phyloP scores from a whole-genome alignment of 495 filamentous ascomycete species.

The Physcia stellaris region DNA sequence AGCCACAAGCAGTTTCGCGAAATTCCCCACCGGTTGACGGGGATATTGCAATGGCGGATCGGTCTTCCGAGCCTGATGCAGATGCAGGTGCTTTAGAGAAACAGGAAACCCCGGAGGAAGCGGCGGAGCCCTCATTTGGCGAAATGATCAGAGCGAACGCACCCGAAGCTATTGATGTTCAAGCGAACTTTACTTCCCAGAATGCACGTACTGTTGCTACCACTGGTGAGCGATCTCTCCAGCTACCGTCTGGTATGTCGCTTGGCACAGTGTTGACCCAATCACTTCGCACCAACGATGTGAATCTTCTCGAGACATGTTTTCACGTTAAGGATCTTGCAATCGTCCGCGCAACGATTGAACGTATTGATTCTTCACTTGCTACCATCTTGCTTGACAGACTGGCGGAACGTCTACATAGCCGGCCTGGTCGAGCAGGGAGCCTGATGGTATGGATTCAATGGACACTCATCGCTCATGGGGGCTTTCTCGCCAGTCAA shows the following conservation, averaged over 20 bases:
- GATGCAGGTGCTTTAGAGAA: constrained; percentile 27
- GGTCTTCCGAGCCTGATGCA: constrained; percentile 18
- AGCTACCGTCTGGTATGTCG: constrained; percentile 61
- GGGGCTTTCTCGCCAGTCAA: constrained; percentile 76
- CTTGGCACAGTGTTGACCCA: constrained; percentile 83
- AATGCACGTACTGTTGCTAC: constrained; percentile 25
- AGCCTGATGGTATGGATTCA: constrained; percentile 93
- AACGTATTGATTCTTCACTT: constrained; percentile 73
- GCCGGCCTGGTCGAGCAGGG: constrained; percentile 75
- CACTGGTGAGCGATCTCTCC: constrained; percentile 20
- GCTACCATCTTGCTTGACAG: constrained; percentile 65
- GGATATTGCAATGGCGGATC: constrained; percentile 39
- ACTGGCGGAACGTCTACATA: constrained; percentile 75
- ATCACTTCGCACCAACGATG: constrained; percentile 82
- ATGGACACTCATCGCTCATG: constrained; percentile 89
- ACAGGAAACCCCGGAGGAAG: constrained; percentile 21
- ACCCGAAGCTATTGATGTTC: constrained; percentile 62
- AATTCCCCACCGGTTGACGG: constrained; percentile 15
- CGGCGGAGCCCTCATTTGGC: constrained; percentile 67
- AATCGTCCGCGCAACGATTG: constrained; percentile 74
- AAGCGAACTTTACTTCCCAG: constrained; percentile 39
- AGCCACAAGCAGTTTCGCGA: not conserved
- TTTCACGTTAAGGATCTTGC: constrained; percentile 60
- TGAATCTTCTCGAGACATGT: constrained; percentile 77
- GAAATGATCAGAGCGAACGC: constrained; percentile 65